These are phyloP conservation scores for Geotrichum reessii DNA, from an alignment of 1,139 yeast species.

Conservation along the genomic window DNA sequence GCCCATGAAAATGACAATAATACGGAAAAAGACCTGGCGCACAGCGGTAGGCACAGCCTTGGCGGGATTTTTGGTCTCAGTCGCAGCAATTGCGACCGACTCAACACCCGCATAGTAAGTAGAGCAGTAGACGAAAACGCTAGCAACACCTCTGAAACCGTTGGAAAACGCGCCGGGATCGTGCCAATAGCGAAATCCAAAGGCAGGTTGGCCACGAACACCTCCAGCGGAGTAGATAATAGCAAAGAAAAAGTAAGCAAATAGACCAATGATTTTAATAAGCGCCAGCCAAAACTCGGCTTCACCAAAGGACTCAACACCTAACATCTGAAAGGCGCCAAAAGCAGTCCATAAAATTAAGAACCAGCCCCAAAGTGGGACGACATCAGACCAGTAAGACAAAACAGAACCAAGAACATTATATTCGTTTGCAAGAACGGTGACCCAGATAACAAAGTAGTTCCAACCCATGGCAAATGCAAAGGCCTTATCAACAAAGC, in stretches of 20 bases:
- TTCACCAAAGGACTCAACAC: conserved; percentile 60
- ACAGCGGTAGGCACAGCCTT: conserved; percentile 80
- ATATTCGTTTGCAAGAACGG: conserved; percentile 58
- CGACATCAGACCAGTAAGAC: conserved; percentile 55
- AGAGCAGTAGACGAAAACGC: conserved; percentile 64
- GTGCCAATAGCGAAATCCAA: conserved; percentile 67
- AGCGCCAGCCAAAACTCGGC: conserved; percentile 63
- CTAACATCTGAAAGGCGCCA: conserved; percentile 50
- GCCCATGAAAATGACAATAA: conserved; percentile 71
- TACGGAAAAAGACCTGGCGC: conserved; percentile 74
- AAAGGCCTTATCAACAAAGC: conserved; percentile 53
- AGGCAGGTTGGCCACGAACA: conserved; percentile 30
- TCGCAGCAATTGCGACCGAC: conserved; percentile 81
- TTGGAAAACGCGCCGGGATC: conserved; percentile 73
- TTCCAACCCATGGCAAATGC: conserved; percentile 61
- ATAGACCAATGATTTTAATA: conserved; percentile 49
- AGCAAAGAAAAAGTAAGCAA: conserved; percentile 55
- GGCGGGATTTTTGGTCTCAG: conserved; percentile 80
- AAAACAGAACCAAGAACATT: conserved; percentile 50
- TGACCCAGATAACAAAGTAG: conserved; percentile 57
- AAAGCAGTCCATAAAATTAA: conserved; percentile 53
- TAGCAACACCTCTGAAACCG: conserved; percentile 65
- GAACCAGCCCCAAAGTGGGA: conserved; percentile 55
- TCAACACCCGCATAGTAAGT: conserved; percentile 73
- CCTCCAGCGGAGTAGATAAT: conserved; percentile 69